Base-by-base conservation (phyloP, 805 yeast genomes). In the Barnettozyma sp. region DNA sequence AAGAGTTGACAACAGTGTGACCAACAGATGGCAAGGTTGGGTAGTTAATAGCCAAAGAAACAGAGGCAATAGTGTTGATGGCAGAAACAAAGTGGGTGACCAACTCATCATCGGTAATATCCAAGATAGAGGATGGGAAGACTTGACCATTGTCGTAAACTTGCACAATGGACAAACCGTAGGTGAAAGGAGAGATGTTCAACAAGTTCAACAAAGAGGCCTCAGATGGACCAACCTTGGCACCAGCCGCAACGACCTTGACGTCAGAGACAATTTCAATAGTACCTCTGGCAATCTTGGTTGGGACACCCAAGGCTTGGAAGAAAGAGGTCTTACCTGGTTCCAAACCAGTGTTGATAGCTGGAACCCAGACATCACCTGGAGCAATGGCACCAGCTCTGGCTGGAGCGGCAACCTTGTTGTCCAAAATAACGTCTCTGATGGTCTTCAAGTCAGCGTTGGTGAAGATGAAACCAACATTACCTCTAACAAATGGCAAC, bases 211-310 rank as follows among this genome's bases (percentile, higher is more conserved):
- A 82, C 73, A 92, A 77, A 56, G 96, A 66, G 58, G 99, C 97
- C 79, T 92, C 99, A 59, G 98, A 92, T 61, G 90, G 94, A 76
- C 99, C 99, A 62, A 92, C 98, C 72, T 73, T 85, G 65, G 63
- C 62, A 62, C 85, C 84, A 49, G 81, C 79, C 49, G 73, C 78
- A 63, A 88, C 95, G 66, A 92, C 95, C 77, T 84, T 84, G 62
- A 92, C 95, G 65, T 92, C 98, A 59, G 82, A 71, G 69, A 86
- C 87, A 72, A 92, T 92, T 77, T 92, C 99, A 81, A 92, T 92
- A 74, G 96, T 87, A 92, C 99, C 99, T 84, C 99, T 88, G 72
- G 95, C 92, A 87, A 92, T 92, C 94, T 92, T 92, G 85, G 99
- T 92, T 80, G 98, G 98, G 62, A 92, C 96, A 85, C 97, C 97